Base-by-base conservation (phyloP, 306 rosid species). In the Malus asiatica region DNA sequence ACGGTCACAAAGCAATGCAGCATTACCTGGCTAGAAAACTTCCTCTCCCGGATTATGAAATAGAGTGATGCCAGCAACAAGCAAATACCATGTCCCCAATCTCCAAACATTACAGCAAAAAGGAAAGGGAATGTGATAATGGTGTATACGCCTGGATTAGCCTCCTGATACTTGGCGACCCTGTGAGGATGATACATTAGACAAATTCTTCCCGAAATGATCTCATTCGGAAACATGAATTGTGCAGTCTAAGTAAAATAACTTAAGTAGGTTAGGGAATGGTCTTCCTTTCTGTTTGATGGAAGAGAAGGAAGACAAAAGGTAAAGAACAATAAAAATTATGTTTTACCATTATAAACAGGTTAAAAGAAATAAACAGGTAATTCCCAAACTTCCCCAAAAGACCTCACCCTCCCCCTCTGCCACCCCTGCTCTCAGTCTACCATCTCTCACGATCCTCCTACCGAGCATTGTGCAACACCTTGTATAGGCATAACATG, bases 21-120 rank as follows among this genome's bases (percentile, higher is more conserved):
- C n/a, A 68, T 72, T 78, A 93, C 93, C 94, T 90, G 88, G 73
- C 77, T 75, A 6, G 92, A 87, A 83, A 84, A 74, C 52, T 80
- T 82, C 73, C 77, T 88, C 86, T 93, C 97, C 42, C 82, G 81
- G 65, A 86, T 77, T 75, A 93, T 89, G 75, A 90, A 83, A 88
- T 87, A 90, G 75, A 87, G 83, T 68, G 90, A 70, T 29, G 88
- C 96, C 45, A 93, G 83, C 79, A 93, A 82, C 89, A 90, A 84
- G 85, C 97, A 93, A 75, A 89, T 82, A 55, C 97, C 97, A 77
- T 93, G 97, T 60, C 92, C 93, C 96, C 92, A 90, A 77, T 93
- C 96, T 68, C 94, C 92, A 81, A 93, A 93, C 96, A 93, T 89
- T 59, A 93, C 94, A 71, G 93, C 92, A 69, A 93, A 90, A 86